Evolutionary conservation across 768 basidiomycete genomes (phyloP).

Genomic region (Macrolepiota fuliginosa): DNA sequence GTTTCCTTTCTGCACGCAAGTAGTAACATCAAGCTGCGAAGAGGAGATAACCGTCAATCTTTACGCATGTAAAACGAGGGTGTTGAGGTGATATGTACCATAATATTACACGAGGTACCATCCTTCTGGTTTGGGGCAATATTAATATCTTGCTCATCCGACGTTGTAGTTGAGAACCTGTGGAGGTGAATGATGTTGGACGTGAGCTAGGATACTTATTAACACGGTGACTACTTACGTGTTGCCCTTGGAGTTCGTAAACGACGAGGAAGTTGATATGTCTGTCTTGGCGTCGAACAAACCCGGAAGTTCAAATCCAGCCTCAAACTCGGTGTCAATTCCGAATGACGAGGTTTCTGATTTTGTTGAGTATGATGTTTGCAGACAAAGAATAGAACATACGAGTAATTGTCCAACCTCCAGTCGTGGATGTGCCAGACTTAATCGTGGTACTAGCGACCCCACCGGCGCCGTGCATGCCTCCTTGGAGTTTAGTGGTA

Average conservation of each 20-base stretch:
- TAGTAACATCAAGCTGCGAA: slow-evolving; percentile 2
- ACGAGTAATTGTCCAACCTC: slow-evolving; percentile 7
- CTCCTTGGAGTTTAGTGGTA: neutral
- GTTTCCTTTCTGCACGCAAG: slow-evolving; percentile 11
- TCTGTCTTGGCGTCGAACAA: neutral
- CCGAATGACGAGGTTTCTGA: neutral
- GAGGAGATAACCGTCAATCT: neutral
- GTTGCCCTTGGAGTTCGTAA: neutral
- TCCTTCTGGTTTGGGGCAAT: neutral
- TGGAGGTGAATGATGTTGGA: neutral
- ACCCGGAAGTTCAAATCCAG: neutral
- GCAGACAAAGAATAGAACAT: neutral
- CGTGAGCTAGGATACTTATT: neutral
- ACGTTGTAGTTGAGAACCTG: slow-evolving; percentile 2
- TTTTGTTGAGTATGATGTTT: neutral
- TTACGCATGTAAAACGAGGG: neutral
- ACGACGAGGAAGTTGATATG: neutral
- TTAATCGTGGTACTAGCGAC: neutral
- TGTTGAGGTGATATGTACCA: neutral
- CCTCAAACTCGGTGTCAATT: neutral
- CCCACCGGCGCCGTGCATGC: neutral
- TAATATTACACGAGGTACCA: neutral
- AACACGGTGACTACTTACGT: neutral
- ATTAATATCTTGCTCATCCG: neutral
- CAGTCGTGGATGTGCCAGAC: neutral